phyloP scores from a whole-genome alignment of 192 early-diverging fungal species.

The Umbelopsis sp. region DNA sequence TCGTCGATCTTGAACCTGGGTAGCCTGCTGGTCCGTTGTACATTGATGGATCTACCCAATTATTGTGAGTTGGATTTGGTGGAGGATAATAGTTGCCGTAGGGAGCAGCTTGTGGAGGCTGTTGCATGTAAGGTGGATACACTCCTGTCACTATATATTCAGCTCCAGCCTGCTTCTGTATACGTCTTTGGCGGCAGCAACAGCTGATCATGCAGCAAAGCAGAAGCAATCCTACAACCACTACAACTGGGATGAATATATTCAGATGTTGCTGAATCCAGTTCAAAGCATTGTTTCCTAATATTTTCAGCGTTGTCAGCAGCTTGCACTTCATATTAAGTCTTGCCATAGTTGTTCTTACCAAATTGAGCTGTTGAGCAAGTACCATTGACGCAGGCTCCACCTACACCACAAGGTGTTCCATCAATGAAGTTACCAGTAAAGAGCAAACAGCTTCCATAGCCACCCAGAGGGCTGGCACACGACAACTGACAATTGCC shows the following conservation, averaged over 20 bases:
- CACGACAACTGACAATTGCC: slow-evolving; percentile 68
- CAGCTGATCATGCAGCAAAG: slow-evolving; percentile 14
- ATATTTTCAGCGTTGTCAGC: neutral
- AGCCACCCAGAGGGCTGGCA: slow-evolving; percentile 48
- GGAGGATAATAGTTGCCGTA: neutral
- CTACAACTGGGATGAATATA: slow-evolving; percentile 43
- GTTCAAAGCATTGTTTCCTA: slow-evolving; percentile 8
- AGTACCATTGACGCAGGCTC: slow-evolving; percentile 59
- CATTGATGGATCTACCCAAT: slow-evolving; percentile 11
- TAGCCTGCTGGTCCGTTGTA: slow-evolving; percentile 7
- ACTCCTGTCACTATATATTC: neutral
- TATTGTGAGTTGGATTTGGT: neutral
- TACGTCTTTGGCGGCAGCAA: neutral
- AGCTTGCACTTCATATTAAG: too few species aligned
- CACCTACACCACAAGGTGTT: slow-evolving; percentile 67
- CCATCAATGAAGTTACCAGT: slow-evolving; percentile 71
- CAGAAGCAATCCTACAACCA: slow-evolving; percentile 35
- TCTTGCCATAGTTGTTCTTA: neutral
- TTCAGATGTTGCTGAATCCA: slow-evolving; percentile 23
- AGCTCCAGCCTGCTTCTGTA: neutral
- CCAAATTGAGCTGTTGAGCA: slow-evolving; percentile 32
- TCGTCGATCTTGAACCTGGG: neutral
- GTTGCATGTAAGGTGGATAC: neutral
- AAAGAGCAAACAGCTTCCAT: slow-evolving; percentile 52
- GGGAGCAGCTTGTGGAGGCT: neutral